phyloP scores from a whole-genome alignment of 495 filamentous ascomycete genomes.

The Terfezia claveryi region DNA sequence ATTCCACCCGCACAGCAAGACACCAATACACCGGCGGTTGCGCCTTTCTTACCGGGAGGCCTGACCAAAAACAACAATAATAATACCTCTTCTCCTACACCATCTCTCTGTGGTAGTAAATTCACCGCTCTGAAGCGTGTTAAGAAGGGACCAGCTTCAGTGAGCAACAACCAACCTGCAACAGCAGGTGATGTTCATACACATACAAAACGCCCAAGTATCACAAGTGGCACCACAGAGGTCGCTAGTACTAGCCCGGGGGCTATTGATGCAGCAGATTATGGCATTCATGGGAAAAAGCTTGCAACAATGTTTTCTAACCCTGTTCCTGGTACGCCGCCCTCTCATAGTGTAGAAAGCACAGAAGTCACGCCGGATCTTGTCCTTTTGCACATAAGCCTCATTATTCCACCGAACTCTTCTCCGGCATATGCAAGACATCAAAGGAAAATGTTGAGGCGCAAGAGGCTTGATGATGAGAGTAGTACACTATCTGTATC shows the following conservation, averaged over 20 bases:
- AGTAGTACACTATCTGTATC: not conserved
- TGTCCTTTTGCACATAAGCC: not conserved
- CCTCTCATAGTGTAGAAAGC: not conserved
- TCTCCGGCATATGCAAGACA: not conserved
- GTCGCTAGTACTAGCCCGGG: not conserved
- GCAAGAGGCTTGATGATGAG: not conserved
- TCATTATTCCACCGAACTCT: not conserved
- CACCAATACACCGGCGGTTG: not conserved
- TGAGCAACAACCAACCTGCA: not conserved
- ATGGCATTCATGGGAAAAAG: not conserved
- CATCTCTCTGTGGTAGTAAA: not conserved
- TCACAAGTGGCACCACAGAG: not conserved
- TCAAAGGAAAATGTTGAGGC: not conserved
- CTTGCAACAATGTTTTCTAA: not conserved
- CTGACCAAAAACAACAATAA: not conserved
- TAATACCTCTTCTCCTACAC: not conserved
- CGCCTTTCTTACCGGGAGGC: not conserved
- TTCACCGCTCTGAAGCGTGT: not conserved
- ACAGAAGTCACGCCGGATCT: not conserved
- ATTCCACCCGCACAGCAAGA: not conserved
- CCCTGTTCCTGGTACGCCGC: not conserved
- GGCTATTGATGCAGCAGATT: not conserved
- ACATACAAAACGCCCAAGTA: not conserved
- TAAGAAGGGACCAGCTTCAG: not conserved
- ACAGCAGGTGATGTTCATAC: not conserved